Percentiles rank a stretch among this genome's conserved stretches.
These are phyloP conservation scores for Clohesyomyces aquaticus DNA, from an alignment of 495 filamentous ascomycete species.

Conservation along the genomic window DNA sequence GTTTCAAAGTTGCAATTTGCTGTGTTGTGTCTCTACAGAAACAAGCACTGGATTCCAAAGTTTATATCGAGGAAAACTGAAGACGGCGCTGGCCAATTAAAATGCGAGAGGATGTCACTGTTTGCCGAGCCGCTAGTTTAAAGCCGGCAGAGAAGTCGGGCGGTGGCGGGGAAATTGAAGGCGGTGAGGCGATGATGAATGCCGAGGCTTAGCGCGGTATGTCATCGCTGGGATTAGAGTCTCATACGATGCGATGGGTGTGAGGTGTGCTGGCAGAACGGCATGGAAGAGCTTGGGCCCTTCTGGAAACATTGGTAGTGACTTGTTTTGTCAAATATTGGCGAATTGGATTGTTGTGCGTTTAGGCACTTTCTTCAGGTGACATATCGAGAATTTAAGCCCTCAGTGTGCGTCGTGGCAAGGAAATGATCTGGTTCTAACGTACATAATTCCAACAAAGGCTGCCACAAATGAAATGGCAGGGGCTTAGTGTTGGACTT, in stretches of 20 bases:
- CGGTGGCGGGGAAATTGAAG: not conserved
- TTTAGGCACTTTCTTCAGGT: no score
- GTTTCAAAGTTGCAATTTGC: not conserved
- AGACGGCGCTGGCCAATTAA: slow-evolving; percentile 6
- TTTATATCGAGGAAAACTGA: not conserved
- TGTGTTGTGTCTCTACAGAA: not conserved
- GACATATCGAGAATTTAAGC: no score
- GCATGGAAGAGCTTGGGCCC: no score
- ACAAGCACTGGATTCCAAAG: not conserved
- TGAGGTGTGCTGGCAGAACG: no score
- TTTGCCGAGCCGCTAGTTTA: slow-evolving; percentile 13
- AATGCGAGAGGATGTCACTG: slow-evolving; percentile 14
- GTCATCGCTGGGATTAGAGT: not conserved
- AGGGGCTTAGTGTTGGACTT: no score
- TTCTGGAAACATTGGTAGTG: no score
- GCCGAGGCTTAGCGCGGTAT: not conserved
- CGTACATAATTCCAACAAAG: no score
- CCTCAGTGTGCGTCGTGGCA: no score
- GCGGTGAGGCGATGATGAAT: not conserved
- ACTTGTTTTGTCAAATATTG: no score
- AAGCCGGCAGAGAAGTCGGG: not conserved
- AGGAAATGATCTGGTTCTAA: no score
- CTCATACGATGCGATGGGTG: not conserved
- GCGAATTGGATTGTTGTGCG: no score
- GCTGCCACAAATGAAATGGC: no score